Base-by-base conservation (phyloP, 306 rosid genomes). In the Alnus rubra region DNA sequence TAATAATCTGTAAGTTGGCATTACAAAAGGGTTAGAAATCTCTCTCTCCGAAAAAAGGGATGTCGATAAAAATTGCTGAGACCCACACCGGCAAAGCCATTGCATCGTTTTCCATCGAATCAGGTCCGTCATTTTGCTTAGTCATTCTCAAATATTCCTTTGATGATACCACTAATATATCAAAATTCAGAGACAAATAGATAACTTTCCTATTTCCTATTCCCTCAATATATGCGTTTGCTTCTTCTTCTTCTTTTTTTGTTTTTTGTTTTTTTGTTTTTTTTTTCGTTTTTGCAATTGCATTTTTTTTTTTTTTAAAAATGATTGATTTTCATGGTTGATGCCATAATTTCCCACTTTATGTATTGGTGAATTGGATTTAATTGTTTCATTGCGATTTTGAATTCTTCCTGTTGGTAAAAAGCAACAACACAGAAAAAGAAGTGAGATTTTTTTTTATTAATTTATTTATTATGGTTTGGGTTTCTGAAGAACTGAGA, bases 81-180 rank as follows among this genome's bases (percentile, higher is more conserved):
- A 78, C 80, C 79, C 82, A 87, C 80, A 73, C 81, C 87, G 81
- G 83, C 83, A 81, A 79, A 77, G 60, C 75, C 79, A 47, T 79
- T 63, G 83, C 86, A 77, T 86, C 85, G 58, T 82, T 33, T 33
- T 33, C 89, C 71, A 87, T 89, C 91, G 83, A 91, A 73, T 83
- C 95, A 84, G 97, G 97, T 94, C 69, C 74, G 70, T 74, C 83
- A 75, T 85, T 58, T 68, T 53, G 13, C 4, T 4, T 5, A 63
- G 59, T 48, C 11, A 14, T 3, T 31, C 73, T 75, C 59, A 13
- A 78, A 54, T 18, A 2, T 49, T 48, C 44, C 7, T 58, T 59
- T 78, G 2, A 14, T 65, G 15, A 4, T 45, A 69, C 52, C n/a
- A 39, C 50, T 45, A 55, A 8, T 51, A 0, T 16, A 31, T 12